Base-by-base conservation (phyloP, 1,284 basidiomycete species). In the Heterobasidion occidentale region DNA sequence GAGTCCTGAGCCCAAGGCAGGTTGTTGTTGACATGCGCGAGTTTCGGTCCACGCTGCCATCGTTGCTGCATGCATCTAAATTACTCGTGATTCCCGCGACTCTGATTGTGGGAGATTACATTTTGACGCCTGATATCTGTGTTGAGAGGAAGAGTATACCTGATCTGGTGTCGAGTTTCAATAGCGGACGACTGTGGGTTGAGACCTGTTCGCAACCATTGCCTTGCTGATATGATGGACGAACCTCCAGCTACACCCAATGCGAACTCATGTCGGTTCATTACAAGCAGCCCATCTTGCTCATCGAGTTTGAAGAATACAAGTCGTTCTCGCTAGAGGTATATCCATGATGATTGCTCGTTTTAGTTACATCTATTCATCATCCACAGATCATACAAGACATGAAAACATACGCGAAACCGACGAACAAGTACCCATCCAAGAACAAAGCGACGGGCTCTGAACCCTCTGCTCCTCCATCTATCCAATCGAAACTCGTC, bases 301-400 rank as follows among this genome's bases (percentile, higher is more conserved):
- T 99, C n/a, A 98, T 99, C 65, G 96, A 99, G 67, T 99, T 99
- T 63, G 96, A 98, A 65, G 93, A 98, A 70, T 90, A 97, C 70
- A 97, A 96, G 65, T 86, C 92, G 0, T 99, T 98, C 70, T 91
- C 92, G 0, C 77, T 98, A 12, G 86, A 92, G 70, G 93, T 92
- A 58, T 78, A 70, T 12, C 38, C 12, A 7, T n/a, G 38, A 9
- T 42, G 7, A n/a, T 9, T 42, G 3, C 38, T 42, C 42, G 14
- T 36, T 19, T 58, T 45, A 44, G 36, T 8, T 27, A 27, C 27
- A 20, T 36, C 20, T 4, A 17, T 27, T n/a, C 38, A 35, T n/a
- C 19, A 20, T 17, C 33, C 33, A 35, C 9, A 51, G 51, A 52
- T 56, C 17, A 52, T 62, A 15, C 59, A 87, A 9, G 83, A 88